A percentile compares a stretch with the other conserved stretches of the same genome.
Evolutionary conservation across 805 yeast genomes (phyloP).

Genomic region (Teunomyces aglyptinius): DNA sequence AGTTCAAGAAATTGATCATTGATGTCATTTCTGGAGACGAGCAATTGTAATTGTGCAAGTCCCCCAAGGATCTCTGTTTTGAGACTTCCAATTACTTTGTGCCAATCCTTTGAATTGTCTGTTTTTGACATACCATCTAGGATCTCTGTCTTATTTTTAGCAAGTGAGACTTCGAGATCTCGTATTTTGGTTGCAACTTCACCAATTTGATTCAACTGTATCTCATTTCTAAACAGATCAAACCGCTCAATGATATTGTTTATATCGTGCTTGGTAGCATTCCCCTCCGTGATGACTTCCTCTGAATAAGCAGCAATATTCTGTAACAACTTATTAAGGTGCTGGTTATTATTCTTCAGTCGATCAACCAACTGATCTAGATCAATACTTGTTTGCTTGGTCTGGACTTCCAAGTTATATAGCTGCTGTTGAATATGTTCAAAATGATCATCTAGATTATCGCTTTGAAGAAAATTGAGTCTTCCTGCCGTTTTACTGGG

Average conservation of each 20-base stretch:
- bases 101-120: not conserved
- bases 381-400: constrained; percentile 36
- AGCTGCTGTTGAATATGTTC: constrained; percentile 29
- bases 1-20: not conserved
- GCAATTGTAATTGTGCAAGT: not conserved
- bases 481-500: constrained; percentile 28
- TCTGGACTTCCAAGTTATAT: constrained; percentile 28
- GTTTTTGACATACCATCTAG: not conserved
- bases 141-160: not conserved
- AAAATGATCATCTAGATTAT: constrained; percentile 34
- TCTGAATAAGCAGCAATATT: constrained; percentile 33
- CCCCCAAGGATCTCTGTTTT: not conserved
- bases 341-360: constrained; percentile 39
- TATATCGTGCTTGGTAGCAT: constrained; percentile 34
- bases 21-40: not conserved
- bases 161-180: not conserved
- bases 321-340: constrained; percentile 33
- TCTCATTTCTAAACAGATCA: constrained; percentile 10
- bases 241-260: constrained; percentile 19
- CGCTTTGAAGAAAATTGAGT: constrained; percentile 30
- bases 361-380: constrained; percentile 36
- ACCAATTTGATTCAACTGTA: not conserved
- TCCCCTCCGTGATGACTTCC: constrained; percentile 35
- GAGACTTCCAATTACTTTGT: not conserved
- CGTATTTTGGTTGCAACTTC: not conserved